Evolutionary conservation across 2,329 filamentous ascomycete species (phyloP).

Genomic region (Stachybotrys echinatus): DNA sequence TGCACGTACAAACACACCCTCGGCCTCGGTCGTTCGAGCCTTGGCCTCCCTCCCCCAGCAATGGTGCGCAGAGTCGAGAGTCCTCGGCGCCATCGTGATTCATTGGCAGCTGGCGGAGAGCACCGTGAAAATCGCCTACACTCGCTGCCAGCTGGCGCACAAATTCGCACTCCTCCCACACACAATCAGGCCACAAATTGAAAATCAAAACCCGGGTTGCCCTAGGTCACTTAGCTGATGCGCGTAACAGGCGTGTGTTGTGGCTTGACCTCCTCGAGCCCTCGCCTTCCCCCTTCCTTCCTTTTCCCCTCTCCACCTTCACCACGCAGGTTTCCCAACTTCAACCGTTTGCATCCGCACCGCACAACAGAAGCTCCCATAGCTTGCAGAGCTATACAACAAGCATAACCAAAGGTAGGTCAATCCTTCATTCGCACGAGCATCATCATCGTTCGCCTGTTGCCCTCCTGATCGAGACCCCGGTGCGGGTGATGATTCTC

Average conservation of each 20-base stretch:
- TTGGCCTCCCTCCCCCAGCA: no score
- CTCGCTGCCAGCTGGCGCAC: not conserved
- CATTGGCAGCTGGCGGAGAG: not conserved
- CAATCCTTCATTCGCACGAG: no score
- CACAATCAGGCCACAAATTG: not conserved
- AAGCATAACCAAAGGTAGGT: no score
- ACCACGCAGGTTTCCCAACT: not conserved
- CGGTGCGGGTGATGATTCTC: no score
- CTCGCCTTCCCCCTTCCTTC: not conserved
- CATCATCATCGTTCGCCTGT: no score
- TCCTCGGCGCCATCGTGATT: not conserved
- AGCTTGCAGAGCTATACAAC: no score
- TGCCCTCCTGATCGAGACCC: no score
- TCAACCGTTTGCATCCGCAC: not conserved
- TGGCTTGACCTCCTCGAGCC: not conserved
- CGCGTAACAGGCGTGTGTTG: not conserved
- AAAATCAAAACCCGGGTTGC: no score
- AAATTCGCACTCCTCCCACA: not conserved
- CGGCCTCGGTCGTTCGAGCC: not conserved
- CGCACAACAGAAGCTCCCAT: not conserved
- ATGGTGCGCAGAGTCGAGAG: no score
- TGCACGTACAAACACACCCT: not conserved
- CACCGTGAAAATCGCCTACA: no score
- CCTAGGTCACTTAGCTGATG: no score
- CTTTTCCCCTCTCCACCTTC: not conserved